Percentiles rank a stretch among this genome's conserved stretches.
Conservation (phyloP, 805 yeast species). For the Wickerhamiella lipophila region DNA sequence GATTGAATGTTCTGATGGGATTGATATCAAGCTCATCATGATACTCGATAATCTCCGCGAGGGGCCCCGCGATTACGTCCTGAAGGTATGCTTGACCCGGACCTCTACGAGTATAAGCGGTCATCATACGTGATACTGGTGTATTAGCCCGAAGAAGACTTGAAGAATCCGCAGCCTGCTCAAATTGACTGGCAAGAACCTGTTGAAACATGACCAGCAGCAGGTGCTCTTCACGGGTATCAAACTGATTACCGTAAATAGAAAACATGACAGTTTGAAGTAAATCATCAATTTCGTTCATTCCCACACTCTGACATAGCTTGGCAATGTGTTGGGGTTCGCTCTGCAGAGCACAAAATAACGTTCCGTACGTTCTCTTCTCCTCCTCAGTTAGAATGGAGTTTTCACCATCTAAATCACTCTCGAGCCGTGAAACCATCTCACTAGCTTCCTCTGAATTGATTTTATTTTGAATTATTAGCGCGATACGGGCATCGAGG, state of each 20-base stretch:
- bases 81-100: slow-evolving; percentile 31
- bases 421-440: slow-evolving; percentile 25
- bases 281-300: slow-evolving; percentile 30
- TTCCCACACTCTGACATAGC: slow-evolving; percentile 25
- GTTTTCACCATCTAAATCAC: slow-evolving; percentile 12
- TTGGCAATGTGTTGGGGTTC: slow-evolving; percentile 30
- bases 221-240: slow-evolving; percentile 31
- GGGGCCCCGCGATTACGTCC: slow-evolving; percentile 23
- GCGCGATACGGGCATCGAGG: slow-evolving; percentile 30
- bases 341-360: slow-evolving; percentile 29
- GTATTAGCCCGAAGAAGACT: slow-evolving; percentile 31
- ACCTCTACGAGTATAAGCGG: slow-evolving; percentile 31
- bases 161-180: slow-evolving; percentile 27
- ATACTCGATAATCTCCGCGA: slow-evolving; percentile 23
- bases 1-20: slow-evolving; percentile 27
- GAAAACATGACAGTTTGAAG: slow-evolving; percentile 33
- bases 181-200: slow-evolving; percentile 30
- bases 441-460: slow-evolving; percentile 29
- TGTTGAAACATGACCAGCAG: slow-evolving; percentile 30
- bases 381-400: slow-evolving; percentile 12
- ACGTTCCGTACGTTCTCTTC: slow-evolving; percentile 27
- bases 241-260: slow-evolving; percentile 33
- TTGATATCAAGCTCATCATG: slow-evolving; percentile 26
- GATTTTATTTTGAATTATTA: slow-evolving; percentile 30
- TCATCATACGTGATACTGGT: slow-evolving; percentile 32